Conservation (phyloP, 139 green algal species). For the Chlorella vulgaris region DNA sequence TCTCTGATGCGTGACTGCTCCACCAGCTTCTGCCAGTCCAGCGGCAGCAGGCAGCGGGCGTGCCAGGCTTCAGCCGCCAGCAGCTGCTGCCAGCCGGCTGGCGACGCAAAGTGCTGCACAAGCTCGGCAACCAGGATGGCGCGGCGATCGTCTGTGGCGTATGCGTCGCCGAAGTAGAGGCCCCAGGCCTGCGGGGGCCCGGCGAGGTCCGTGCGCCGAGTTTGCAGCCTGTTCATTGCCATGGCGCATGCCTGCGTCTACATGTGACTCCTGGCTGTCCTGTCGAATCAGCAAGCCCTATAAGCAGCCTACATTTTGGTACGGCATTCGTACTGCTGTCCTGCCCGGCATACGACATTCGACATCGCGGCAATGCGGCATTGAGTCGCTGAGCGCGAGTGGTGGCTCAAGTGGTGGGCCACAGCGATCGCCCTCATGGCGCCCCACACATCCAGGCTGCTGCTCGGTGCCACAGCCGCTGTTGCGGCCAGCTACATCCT, state of each 20-base stretch:
- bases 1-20: constrained; percentile 38
- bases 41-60: not conserved
- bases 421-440: too few relatives aligned
- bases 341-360: too few relatives aligned
- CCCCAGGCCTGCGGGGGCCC: constrained; percentile 34
- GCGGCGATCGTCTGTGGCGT: constrained; percentile 46
- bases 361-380: too few relatives aligned
- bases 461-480: constrained; percentile 6
- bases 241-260: not conserved
- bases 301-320: too few relatives aligned
- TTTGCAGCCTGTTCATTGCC: not conserved
- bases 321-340: too few relatives aligned
- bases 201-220: not conserved
- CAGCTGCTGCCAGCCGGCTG: constrained; percentile 39
- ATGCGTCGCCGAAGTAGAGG: constrained; percentile 51
- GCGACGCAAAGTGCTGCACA: constrained; percentile 10
- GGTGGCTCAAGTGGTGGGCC: too few relatives aligned
- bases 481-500: constrained; percentile 2
- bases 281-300: too few relatives aligned
- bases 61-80: not conserved
- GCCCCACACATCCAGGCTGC: too few relatives aligned
- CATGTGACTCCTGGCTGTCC: too few relatives aligned
- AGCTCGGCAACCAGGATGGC: constrained; percentile 52
- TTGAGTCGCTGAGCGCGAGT: too few relatives aligned
- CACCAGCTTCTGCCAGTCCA: constrained; percentile 52